These are phyloP conservation scores for Pichia inconspicua DNA, from an alignment of 1,139 yeast species.

Conservation along the genomic window DNA sequence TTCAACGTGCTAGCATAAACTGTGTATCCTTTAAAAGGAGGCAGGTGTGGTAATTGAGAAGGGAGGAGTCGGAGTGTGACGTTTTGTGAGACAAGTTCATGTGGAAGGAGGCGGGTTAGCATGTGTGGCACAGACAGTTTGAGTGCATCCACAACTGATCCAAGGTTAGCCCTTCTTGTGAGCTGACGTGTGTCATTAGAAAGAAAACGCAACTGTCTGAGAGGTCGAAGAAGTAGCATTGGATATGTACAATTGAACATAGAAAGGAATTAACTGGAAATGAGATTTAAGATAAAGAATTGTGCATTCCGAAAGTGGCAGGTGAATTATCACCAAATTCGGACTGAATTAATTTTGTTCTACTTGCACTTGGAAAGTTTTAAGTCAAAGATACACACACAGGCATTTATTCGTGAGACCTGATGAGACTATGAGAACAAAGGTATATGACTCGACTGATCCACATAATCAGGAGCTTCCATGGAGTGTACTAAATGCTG, in stretches of 20 bases:
- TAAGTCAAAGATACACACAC: background rate
- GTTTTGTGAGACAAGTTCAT: slow-evolving; percentile 39
- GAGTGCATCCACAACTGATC: slow-evolving; percentile 47
- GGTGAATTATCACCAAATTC: background rate
- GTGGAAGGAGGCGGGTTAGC: slow-evolving; percentile 44
- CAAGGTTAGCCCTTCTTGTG: slow-evolving; percentile 50
- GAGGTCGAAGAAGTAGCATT: slow-evolving; percentile 9
- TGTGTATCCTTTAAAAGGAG: slow-evolving; percentile 47
- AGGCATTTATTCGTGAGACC: background rate
- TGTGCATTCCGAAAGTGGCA: background rate
- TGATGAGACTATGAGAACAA: background rate
- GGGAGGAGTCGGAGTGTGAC: slow-evolving; percentile 61
- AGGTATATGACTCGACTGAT: background rate
- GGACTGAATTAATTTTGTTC: too few relatives aligned
- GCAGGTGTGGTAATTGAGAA: slow-evolving; percentile 49
- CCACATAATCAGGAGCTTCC: background rate
- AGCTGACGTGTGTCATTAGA: slow-evolving; percentile 21
- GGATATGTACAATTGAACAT: background rate
- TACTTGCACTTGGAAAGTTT: too few relatives aligned
- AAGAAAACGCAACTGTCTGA: slow-evolving; percentile 25
- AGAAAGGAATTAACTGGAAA: background rate
- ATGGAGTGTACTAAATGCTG: slow-evolving; percentile 1
- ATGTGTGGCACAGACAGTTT: slow-evolving; percentile 50
- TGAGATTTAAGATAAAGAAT: too few relatives aligned
- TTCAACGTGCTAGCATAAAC: slow-evolving; percentile 33